Conservation (phyloP, 2,329 filamentous ascomycete species). For the Ceratocystis cacaofunesta region DNA sequence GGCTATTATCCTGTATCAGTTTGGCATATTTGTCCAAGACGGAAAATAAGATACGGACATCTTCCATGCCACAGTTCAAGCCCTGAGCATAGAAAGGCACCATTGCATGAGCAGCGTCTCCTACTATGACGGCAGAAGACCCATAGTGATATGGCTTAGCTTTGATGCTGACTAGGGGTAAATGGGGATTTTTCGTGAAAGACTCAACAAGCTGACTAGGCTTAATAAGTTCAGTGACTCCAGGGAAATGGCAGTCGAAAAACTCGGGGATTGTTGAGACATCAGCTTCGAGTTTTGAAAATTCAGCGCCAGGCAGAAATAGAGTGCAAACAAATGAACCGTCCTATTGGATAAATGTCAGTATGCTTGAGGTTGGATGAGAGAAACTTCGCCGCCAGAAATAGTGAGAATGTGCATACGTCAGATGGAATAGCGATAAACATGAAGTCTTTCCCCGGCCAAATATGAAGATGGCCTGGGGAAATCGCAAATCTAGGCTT, state of each 20-base stretch:
- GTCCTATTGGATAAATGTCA: constrained; percentile 35
- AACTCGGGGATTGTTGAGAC: constrained; percentile 49
- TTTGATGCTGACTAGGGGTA: constrained; percentile 87
- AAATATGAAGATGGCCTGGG: constrained; percentile 90
- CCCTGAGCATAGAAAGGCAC: constrained; percentile 97
- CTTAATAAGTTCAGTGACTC: constrained; percentile 59
- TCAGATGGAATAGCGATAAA: constrained; percentile 86
- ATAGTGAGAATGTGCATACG: constrained; percentile 27
- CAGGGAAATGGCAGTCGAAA: constrained; percentile 76
- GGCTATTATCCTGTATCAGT: constrained; percentile 31
- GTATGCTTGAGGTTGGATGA: not conserved
- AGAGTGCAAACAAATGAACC: constrained; percentile 91
- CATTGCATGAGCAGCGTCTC: constrained; percentile 94
- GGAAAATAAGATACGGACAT: constrained; percentile 76
- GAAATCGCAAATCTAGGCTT: constrained; percentile 57
- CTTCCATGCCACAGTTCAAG: constrained; percentile 93
- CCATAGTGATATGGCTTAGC: constrained; percentile 75
- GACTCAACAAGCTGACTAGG: constrained; percentile 54
- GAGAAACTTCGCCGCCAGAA: not conserved
- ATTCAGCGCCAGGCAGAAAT: constrained; percentile 63
- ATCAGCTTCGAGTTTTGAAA: constrained; percentile 49
- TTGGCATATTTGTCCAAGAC: constrained; percentile 55
- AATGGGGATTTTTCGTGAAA: constrained; percentile 70
- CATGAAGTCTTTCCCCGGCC: constrained; percentile 90
- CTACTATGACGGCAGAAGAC: constrained; percentile 66